These are phyloP conservation scores for Dactylellina drechsleri DNA, from an alignment of 2,329 filamentous ascomycete species.

Conservation along the genomic window DNA sequence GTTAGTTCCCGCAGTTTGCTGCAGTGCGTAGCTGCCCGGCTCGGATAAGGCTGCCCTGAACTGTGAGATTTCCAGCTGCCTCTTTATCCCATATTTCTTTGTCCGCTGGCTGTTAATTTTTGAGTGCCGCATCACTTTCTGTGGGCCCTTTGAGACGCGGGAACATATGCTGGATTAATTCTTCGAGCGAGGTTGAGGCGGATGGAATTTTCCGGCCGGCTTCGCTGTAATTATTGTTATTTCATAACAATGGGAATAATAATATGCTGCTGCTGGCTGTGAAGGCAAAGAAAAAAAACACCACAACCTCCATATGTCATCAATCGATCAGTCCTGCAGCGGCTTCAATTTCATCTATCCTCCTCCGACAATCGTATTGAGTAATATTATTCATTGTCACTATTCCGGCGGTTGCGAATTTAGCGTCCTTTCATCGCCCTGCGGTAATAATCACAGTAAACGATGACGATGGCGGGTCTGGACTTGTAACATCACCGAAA, in stretches of 20 bases:
- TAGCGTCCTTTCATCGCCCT: too few species aligned
- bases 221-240: slow-evolving; percentile 15
- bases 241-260: too few species aligned
- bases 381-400: too few species aligned
- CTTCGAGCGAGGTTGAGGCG: slow-evolving; percentile 11
- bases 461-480: not conserved
- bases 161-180: slow-evolving; percentile 15
- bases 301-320: not conserved
- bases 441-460: not conserved
- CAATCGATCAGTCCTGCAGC: not conserved
- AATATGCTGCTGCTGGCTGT: too few species aligned
- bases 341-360: too few species aligned
- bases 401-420: too few species aligned
- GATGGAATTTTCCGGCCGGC: slow-evolving; percentile 53
- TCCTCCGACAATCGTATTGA: too few species aligned
- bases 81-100: not conserved
- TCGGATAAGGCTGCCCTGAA: slow-evolving; percentile 54
- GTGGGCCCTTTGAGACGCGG: slow-evolving; percentile 12
- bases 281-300: too few species aligned
- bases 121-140: too few species aligned
- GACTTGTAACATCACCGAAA: slow-evolving; percentile 13
- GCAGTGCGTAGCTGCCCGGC: slow-evolving; percentile 34
- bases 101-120: too few species aligned
- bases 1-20: too few species aligned
- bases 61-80: not conserved